A percentile compares a stretch with the other conserved stretches of the same genome.
phyloP scores from a whole-genome alignment of 257 asterid species.

The Marsdenia floribunda region DNA sequence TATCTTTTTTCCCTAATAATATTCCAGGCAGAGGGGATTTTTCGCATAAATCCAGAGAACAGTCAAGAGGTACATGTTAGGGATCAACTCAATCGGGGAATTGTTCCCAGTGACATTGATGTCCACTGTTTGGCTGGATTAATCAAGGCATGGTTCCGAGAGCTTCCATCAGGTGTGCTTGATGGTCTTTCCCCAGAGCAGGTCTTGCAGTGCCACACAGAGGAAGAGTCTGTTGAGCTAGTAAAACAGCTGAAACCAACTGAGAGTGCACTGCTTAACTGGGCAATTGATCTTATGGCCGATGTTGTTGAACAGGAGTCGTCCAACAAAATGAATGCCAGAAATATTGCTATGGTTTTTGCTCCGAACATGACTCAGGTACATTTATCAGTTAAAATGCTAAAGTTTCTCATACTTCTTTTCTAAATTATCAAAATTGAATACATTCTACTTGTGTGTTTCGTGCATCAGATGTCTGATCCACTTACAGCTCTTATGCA shows the following conservation, averaged over 20 bases:
- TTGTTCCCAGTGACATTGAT: slow-evolving; percentile 79
- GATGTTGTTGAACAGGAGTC: slow-evolving; percentile 93
- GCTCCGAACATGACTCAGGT: slow-evolving; percentile 99
- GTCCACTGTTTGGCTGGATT: slow-evolving; percentile 93
- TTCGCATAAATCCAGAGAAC: slow-evolving; percentile 94
- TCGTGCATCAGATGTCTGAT: slow-evolving; percentile 74
- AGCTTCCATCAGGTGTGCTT: slow-evolving; percentile 26
- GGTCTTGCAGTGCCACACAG: slow-evolving; percentile 22
- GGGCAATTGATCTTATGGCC: slow-evolving; percentile 97
- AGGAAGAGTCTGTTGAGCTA: slow-evolving; percentile 21
- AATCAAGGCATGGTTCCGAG: slow-evolving; percentile 87
- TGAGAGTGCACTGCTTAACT: slow-evolving; percentile 42
- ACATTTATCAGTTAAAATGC: neutral
- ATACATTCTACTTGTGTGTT: neutral
- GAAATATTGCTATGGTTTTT: slow-evolving; percentile 94
- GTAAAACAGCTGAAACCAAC: slow-evolving; percentile 18
- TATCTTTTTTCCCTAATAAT: slow-evolving; percentile 5
- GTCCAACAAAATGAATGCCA: slow-evolving; percentile 88
- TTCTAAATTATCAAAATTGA: neutral
- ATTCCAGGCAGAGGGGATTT: slow-evolving; percentile 87
- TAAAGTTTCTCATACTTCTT: neutral
- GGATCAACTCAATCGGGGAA: slow-evolving; percentile 85
- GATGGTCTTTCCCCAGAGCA: slow-evolving; percentile 27
- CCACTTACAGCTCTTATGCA: slow-evolving; percentile 98
- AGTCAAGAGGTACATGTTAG: slow-evolving; percentile 83